Percentiles rank a stretch among this genome's conserved stretches.
These are phyloP conservation scores for Actinidia chinensis DNA, from an alignment of 179 eudicot genomes.

Conservation along the genomic window DNA sequence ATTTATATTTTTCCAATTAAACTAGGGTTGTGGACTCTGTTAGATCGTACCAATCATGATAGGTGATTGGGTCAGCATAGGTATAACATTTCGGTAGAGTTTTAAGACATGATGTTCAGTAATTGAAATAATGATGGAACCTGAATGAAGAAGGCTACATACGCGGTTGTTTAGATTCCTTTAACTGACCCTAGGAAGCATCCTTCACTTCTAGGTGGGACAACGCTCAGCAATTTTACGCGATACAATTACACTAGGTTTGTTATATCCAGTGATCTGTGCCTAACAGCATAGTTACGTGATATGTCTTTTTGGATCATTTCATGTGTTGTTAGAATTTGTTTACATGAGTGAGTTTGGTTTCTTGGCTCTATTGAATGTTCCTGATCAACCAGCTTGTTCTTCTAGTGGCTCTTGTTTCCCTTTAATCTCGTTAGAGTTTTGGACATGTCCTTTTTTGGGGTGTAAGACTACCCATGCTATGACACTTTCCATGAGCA, in stretches of 20 bases:
- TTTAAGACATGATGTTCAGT: not conserved
- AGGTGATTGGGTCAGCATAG: not conserved
- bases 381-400: not conserved
- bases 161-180: not conserved
- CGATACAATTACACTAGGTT: not conserved
- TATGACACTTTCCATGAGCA: not conserved
- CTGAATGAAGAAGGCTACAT: not conserved
- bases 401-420: not conserved
- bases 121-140: not conserved
- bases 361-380: not conserved
- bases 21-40: not conserved
- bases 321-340: not conserved
- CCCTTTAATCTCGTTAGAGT: no score
- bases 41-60: no score
- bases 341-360: not conserved
- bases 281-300: no score
- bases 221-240: not conserved
- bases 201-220: not conserved
- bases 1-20: not conserved
- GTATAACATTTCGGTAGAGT: not conserved
- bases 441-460: no score
- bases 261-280: not conserved
- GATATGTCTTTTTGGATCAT: not conserved
- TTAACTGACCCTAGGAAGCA: not conserved
- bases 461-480: no score